Conservation (phyloP, 768 basidiomycete species). For the Lepiota venenata region DNA sequence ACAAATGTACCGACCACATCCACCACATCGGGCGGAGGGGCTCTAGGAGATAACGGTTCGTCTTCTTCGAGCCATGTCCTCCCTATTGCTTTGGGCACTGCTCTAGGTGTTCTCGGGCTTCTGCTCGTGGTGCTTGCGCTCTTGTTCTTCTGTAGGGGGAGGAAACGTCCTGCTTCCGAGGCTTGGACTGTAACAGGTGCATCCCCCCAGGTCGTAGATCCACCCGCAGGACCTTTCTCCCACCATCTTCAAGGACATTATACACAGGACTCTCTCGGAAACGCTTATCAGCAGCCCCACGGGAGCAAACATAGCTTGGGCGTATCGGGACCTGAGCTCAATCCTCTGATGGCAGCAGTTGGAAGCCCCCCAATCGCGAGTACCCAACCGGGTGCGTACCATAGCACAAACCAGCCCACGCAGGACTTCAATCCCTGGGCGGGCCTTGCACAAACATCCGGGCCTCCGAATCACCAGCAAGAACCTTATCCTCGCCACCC, state of each 20-base stretch:
- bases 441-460: neutral
- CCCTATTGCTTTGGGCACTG: slow-evolving; percentile 29
- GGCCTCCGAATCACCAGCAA: neutral
- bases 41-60: no score
- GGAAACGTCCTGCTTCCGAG: slow-evolving; percentile 27
- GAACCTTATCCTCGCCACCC: neutral
- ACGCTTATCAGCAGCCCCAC: neutral
- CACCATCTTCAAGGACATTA: no score
- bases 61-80: slow-evolving; percentile 19
- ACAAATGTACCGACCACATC: neutral
- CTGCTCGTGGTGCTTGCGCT: slow-evolving; percentile 23
- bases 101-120: slow-evolving; percentile 28
- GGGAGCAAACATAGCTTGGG: neutral
- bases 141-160: slow-evolving; percentile 26
- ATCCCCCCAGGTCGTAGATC: neutral
- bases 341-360: neutral
- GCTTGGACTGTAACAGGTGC: slow-evolving; percentile 30
- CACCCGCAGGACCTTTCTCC: neutral
- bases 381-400: neutral
- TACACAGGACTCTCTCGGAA: neutral
- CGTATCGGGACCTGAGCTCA: neutral
- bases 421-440: neutral
- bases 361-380: neutral
- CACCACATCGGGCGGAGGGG: slow-evolving; percentile 1
- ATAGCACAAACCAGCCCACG: neutral